Evolutionary conservation across 495 filamentous ascomycete species (phyloP).

Genomic region (Trichocladium antarcticum): DNA sequence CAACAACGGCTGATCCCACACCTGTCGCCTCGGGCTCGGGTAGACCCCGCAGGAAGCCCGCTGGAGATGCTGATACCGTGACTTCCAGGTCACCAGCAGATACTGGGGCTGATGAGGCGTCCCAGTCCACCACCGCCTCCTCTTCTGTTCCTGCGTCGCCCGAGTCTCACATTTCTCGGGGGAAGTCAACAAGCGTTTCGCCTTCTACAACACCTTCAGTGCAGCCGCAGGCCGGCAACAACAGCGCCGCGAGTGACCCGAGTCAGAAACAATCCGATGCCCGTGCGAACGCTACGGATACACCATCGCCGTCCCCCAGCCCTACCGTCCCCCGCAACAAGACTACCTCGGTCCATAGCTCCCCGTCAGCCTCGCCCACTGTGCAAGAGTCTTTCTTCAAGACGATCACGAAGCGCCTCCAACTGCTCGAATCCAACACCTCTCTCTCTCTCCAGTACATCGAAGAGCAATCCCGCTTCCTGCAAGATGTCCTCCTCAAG

Average conservation of each 20-base stretch:
- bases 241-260: constrained; percentile 2
- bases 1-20: constrained; percentile 20
- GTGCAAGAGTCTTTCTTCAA: constrained; percentile 98
- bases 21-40: constrained; percentile 10
- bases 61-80: not conserved
- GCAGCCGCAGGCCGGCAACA: not conserved
- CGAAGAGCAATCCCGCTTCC: constrained; percentile 83
- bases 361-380: constrained; percentile 57
- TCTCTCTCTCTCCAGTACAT: constrained; percentile 92
- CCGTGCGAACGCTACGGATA: constrained; percentile 2
- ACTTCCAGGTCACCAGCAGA: constrained; percentile 6
- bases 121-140: constrained; percentile 1
- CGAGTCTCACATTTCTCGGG: constrained; percentile 1
- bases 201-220: constrained; percentile 2
- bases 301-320: not conserved
- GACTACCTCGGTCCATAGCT: constrained; percentile 36
- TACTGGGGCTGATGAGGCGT: constrained; percentile 1
- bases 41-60: not conserved
- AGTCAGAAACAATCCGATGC: constrained; percentile 8
- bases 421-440: constrained; percentile 82
- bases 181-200: constrained; percentile 2
- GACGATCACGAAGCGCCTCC: constrained; percentile 81
- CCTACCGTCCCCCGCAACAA: constrained; percentile 30
- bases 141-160: constrained; percentile 2
- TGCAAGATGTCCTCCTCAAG: constrained; percentile 82